Evolutionary conservation across 169 alveolate species (phyloP), one percentile per base, ranked within the genome.

Genomic region (Sarcocystis neurona): DNA sequence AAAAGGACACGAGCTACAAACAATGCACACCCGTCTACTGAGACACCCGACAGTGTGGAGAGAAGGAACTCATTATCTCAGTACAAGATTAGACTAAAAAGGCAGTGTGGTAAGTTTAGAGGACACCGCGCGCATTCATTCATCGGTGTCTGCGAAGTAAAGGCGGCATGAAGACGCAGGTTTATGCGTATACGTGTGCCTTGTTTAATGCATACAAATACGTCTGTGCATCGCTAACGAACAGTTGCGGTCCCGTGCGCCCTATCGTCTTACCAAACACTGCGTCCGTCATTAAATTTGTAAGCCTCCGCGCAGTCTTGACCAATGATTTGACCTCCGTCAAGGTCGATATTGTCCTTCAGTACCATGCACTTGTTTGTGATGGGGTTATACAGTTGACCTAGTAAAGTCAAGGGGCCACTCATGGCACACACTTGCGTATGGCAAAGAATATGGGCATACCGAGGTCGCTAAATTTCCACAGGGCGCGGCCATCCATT

Each of bases 291-390:
- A 46, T 80, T 87, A 32, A 66, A 85, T 20, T 66, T 79, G 47
- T 85, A 84, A 18, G 82, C 87, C 48, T 74, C 48, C 53, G 70
- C 88, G 88, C 96, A 94, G 44, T 93, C 91, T 32, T 80, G 44
- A 90, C 90, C 85, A 15, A 91, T 84, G 0, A 95, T 34, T 34
- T 84, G 58, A 4, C 97, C 97, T n/a, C 97, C 97, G 23, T 94
- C 95, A 53, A 95, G 92, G 27, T 86, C 96, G 60, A 88, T 89
- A 56, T 93, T 91, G 78, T 95, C 92, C 85, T 94, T 94, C 85
- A 95, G 87, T n/a, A 95, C 93, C 89, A 94, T 92, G 89, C 97
- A 95, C 85, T 92, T 79, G 85, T 89, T 94, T 47, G 91, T 89
- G 37, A 92, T 91, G 23, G 96, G 96, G 53, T 92, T 94, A 34